Conservation (phyloP, 192 early-diverging fungal species). For the Phycomyces nitens region DNA sequence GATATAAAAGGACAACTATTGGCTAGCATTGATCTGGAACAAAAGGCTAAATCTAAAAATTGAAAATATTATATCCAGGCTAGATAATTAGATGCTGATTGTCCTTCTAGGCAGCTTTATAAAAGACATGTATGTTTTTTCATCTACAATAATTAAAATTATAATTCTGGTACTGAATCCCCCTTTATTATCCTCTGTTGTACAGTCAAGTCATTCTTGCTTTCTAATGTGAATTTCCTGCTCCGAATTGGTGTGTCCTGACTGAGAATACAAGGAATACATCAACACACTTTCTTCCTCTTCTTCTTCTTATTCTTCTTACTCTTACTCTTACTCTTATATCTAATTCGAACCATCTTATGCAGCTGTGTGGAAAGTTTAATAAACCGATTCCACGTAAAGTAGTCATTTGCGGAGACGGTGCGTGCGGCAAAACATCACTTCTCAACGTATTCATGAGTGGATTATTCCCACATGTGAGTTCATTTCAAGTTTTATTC, state of each 20-base stretch:
- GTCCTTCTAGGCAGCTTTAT: too few species aligned
- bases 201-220: too few species aligned
- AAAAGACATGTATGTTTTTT: too few species aligned
- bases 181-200: too few species aligned
- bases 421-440: constrained; percentile 38
- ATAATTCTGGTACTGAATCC: too few species aligned
- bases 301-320: constrained; percentile 14
- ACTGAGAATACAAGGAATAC: background rate
- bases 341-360: background rate
- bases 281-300: background rate
- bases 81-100: too few species aligned
- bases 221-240: background rate
- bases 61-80: too few species aligned
- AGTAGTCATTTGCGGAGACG: constrained; percentile 33
- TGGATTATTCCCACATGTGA: constrained; percentile 39
- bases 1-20: too few species aligned
- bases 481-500: background rate
- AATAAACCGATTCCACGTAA: constrained; percentile 24
- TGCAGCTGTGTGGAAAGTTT: constrained; percentile 17
- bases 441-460: constrained; percentile 39
- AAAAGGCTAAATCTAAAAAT: too few species aligned
- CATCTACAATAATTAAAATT: too few species aligned
- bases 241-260: background rate
- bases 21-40: too few species aligned
- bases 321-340: background rate